Evolutionary conservation across 305 asterid species (phyloP), one percentile per base, ranked within the genome.

Genomic region (Fraxinus latifolia): DNA sequence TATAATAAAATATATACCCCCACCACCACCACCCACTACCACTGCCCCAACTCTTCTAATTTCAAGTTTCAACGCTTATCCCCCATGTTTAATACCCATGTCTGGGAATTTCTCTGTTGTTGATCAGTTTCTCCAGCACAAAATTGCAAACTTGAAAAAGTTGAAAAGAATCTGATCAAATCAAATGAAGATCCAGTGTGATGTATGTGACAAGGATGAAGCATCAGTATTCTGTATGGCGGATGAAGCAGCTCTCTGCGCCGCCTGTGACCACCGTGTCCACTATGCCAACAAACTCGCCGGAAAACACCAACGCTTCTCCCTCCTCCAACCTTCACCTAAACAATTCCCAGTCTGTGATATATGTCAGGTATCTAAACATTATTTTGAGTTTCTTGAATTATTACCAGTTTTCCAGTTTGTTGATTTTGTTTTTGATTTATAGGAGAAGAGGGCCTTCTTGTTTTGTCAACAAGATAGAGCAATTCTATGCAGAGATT

Each of bases 201-300:
- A 94, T 78, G 97, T 91, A 0, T 95, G 99, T 79, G 90, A 85
- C 70, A 89, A 89, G 72, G 91, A 87, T 5, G 96, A 89, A 85
- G 97, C 97, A 11, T 79, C 91, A 0, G 84, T 91, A 0, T 94
- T 83, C 86, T 95, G 99, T 86, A 81, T 79, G 31, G 97, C 99
- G 39, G 99, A 95, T 80, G 98, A 95, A 77, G 98, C 99, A 27
- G 91, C 96, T 50, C 92, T 95, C 32, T 95, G 99, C 91, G 77
- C 87, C 81, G 82, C 91, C 87, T 95, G 99, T 84, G 99, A 95
- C 91, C 95, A 90, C 91, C 92, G 95, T 65, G 97, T 95, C 89
- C 99, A 95, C 92, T 95, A 93, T 83, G 99, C 98, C 79, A 95
- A 95, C 86, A 95, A 94, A 82, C 98, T 95, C 76, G 97, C 99